Percentiles rank a stretch among this genome's conserved stretches.
phyloP scores from a whole-genome alignment of 148 eudicot species.

The Cornus florida region DNA sequence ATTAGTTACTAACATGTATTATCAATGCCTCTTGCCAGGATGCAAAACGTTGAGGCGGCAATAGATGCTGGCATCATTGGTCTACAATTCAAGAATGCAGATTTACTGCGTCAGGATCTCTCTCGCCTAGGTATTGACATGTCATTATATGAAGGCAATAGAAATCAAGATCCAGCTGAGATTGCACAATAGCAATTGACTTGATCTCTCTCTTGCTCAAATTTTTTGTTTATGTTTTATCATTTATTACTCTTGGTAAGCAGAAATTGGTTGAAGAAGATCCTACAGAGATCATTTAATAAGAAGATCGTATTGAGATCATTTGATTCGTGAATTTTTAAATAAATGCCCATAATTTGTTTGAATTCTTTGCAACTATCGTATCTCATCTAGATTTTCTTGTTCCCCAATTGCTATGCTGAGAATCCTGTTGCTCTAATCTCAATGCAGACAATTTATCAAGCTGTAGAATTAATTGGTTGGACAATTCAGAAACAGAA shows the following conservation, averaged over 20 bases:
- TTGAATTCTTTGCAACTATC: too few relatives aligned
- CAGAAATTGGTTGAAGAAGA: not conserved
- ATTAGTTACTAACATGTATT: not conserved
- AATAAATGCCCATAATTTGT: not conserved
- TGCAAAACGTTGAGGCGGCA: constrained; percentile 83
- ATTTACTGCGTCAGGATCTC: constrained; percentile 54
- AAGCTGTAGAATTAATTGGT: too few relatives aligned
- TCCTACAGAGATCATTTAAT: not conserved
- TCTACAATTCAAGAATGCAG: constrained; percentile 67
- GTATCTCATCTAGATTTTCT: too few relatives aligned
- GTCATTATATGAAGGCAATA: constrained; percentile 15
- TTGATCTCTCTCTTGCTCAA: constrained; percentile 6
- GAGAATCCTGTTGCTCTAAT: too few relatives aligned
- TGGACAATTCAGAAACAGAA: too few relatives aligned
- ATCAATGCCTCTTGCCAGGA: constrained; percentile 34
- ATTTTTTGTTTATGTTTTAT: not conserved
- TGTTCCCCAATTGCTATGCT: too few relatives aligned
- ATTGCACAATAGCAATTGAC: constrained; percentile 14
- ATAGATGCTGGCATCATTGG: constrained; percentile 64
- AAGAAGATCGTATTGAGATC: not conserved
- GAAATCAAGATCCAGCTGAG: constrained; percentile 13
- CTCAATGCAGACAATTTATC: too few relatives aligned
- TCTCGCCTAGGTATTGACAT: constrained; percentile 46
- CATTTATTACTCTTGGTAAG: not conserved
- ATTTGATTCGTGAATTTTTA: not conserved